Percentiles rank a stretch among this genome's conserved stretches.
These are phyloP conservation scores for Penicillium sp. DNA, from an alignment of 2,329 filamentous ascomycete genomes.

Conservation along the genomic window DNA sequence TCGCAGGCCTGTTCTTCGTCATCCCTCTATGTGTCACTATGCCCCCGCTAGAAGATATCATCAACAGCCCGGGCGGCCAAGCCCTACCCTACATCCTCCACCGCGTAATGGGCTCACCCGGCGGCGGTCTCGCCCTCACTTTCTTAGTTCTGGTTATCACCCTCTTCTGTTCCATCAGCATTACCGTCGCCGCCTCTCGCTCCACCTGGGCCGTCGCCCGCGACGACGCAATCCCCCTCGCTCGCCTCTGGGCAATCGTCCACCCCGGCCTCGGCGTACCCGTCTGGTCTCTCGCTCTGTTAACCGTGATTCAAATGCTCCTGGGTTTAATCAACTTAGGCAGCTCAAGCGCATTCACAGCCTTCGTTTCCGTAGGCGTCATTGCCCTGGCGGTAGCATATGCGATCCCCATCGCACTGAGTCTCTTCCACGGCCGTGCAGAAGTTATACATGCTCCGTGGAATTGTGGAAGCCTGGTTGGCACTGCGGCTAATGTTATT, in stretches of 20 bases:
- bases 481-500: conserved; percentile 47
- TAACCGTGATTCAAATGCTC: conserved; percentile 49
- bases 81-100: conserved; percentile 54
- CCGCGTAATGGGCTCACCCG: conserved; percentile 50
- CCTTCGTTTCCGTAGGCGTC: conserved; percentile 55
- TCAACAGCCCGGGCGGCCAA: conserved; percentile 47
- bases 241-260: conserved; percentile 38
- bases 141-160: conserved; percentile 52
- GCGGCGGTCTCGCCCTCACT: conserved; percentile 49
- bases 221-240: conserved; percentile 45
- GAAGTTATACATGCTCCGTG: conserved; percentile 52
- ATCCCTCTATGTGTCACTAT: conserved; percentile 55
- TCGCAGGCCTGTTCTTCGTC: conserved; percentile 57
- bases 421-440: conserved; percentile 45
- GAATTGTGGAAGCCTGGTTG: conserved; percentile 47
- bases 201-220: conserved; percentile 49
- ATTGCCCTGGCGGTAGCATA: conserved; percentile 58
- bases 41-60: conserved; percentile 47
- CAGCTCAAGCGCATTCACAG: conserved; percentile 48
- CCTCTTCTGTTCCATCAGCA: conserved; percentile 55
- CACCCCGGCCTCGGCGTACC: conserved; percentile 40
- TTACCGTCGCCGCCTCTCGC: conserved; percentile 51
- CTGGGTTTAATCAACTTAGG: conserved; percentile 52
- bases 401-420: conserved; percentile 56
- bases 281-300: conserved; percentile 42